Conservation (phyloP, 2,329 filamentous ascomycete species). For the Capronia epimyces region DNA sequence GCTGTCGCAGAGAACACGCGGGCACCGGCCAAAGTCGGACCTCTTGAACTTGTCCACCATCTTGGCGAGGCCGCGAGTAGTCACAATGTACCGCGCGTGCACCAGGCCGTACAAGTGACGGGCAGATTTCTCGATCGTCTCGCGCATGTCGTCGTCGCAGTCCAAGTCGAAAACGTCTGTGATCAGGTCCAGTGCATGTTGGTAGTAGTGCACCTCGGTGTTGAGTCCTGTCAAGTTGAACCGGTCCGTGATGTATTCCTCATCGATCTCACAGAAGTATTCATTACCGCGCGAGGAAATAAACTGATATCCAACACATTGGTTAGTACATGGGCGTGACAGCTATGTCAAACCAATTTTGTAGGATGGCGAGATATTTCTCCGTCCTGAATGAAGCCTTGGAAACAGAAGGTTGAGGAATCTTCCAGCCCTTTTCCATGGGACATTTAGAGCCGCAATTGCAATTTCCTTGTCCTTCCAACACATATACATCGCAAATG, state of each 20-base stretch:
- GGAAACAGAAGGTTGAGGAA: too few species aligned
- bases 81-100: constrained; percentile 94
- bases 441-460: too few species aligned
- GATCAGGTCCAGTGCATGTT: constrained; percentile 94
- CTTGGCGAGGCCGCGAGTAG: constrained; percentile 85
- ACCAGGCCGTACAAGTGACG: constrained; percentile 93
- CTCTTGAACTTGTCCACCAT: constrained; percentile 99
- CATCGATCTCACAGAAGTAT: constrained; percentile 99
- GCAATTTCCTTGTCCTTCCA: too few species aligned
- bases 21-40: constrained; percentile 95
- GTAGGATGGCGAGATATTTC: too few species aligned
- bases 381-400: too few species aligned
- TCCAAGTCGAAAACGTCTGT: constrained; percentile 98
- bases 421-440: too few species aligned
- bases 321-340: constrained; percentile 8
- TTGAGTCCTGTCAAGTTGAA: constrained; percentile 98
- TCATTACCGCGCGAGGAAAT: constrained; percentile 97
- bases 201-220: constrained; percentile 96
- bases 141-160: constrained; percentile 96
- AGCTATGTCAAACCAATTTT: constrained; percentile 4
- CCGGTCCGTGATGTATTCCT: constrained; percentile 94
- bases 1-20: constrained; percentile 87
- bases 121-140: constrained; percentile 96
- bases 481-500: too few species aligned
- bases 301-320: constrained; percentile 58